Base-by-base conservation (phyloP, 352 stramenopile species). In the Pythium brachiatum region DNA sequence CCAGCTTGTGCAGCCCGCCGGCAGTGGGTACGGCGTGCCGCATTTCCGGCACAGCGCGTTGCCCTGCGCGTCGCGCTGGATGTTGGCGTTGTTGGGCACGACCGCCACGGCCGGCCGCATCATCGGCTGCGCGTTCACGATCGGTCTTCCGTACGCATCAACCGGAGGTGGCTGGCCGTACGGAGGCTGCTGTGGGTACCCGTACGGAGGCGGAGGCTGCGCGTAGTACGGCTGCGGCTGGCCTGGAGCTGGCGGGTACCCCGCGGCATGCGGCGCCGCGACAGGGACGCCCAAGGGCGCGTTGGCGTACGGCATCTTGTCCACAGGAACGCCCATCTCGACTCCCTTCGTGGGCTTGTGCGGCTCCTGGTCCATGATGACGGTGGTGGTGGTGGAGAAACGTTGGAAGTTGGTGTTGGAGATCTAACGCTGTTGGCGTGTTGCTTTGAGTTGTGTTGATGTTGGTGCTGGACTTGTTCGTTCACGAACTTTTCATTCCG, bases 11-110 rank as follows among this genome's bases (percentile, higher is more conserved):
- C 72, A 83, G 18, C 83, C 81, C 0, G 72, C 69, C 11, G 83
- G 83, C 12, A 92, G 72, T 9, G 81, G 83, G 60, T 92, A 91
- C 44, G 83, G 81, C 18, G 79, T 62, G 15, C 70, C 73, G 69
- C 83, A 92, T 56, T 88, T 86, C 57, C 83, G 86, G 50, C 83
- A 92, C 16, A 91, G 69, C n/a, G 83, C 76, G 57, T 90, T 90
- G 38, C 81, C 80, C 50, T 86, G 74, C 2, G 73, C 75, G 58
- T 92, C 80, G 36, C 75, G 75, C 16, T 74, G 76, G 47, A 90
- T 88, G 66, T 88, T 86, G 46, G 72, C 68, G 64, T 90, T 90
- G 69, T 90, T 90, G 44, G 72, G 38, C 38, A 44, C 53, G 54
- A 90, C 62, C 11, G 85, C 62, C 7, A 60, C 52, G 60, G 69